phyloP scores from a whole-genome alignment of 2,329 filamentous ascomycete species.

The Colletotrichum sp. region DNA sequence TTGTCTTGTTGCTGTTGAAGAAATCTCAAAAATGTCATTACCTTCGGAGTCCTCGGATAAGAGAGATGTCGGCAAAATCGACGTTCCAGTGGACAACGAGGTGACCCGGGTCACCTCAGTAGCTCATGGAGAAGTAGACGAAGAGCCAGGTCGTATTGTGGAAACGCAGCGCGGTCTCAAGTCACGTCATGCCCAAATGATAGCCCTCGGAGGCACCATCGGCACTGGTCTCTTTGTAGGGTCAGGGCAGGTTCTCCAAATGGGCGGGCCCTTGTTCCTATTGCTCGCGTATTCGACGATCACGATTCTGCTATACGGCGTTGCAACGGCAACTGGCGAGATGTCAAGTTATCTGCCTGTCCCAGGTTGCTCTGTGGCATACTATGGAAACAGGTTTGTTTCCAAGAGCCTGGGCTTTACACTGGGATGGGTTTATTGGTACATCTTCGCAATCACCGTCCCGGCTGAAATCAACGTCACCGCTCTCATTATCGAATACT shows the following conservation, averaged over 20 bases:
- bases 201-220: constrained; percentile 51
- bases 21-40: not conserved
- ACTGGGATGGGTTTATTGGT: constrained; percentile 67
- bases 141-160: not conserved
- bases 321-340: constrained; percentile 37
- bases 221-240: constrained; percentile 51
- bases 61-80: not conserved
- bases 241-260: constrained; percentile 15
- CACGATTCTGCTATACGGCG: constrained; percentile 34
- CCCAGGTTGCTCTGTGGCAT: not conserved
- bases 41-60: not conserved
- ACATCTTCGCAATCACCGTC: constrained; percentile 45
- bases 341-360: constrained; percentile 34
- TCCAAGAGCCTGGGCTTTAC: constrained; percentile 60
- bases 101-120: not conserved
- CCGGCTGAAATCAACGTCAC: constrained; percentile 29
- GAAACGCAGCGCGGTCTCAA: constrained; percentile 32
- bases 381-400: constrained; percentile 44
- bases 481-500: constrained; percentile 25
- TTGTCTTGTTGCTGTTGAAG: not conserved
- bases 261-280: constrained; percentile 41
- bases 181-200: constrained; percentile 50
- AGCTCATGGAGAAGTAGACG: not conserved
- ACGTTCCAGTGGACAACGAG: not conserved
- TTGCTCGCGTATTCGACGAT: not conserved